These are phyloP conservation scores for Ambrosia artemisiifolia DNA, from an alignment of 129 eudicot genomes.

Conservation along the genomic window DNA sequence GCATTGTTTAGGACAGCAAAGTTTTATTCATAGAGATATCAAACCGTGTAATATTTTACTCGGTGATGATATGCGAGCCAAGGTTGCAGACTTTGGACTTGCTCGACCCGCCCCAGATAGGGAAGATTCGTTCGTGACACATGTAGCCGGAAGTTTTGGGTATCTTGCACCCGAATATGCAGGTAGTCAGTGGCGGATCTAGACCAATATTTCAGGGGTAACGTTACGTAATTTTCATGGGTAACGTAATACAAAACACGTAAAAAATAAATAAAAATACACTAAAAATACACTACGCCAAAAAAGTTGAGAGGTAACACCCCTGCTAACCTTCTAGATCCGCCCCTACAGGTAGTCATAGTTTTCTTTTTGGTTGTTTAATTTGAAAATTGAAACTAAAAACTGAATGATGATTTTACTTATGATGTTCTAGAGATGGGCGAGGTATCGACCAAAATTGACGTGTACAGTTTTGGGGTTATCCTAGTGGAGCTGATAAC, in stretches of 20 bases:
- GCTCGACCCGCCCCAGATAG: conserved; percentile 88
- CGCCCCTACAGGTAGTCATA: too few species aligned
- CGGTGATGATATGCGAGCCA: conserved; percentile 65
- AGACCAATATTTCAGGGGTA: too few species aligned
- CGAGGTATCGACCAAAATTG: conserved; percentile 72
- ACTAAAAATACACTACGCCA: too few species aligned
- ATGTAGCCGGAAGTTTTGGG: conserved; percentile 84
- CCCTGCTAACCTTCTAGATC: too few species aligned
- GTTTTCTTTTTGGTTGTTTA: background rate
- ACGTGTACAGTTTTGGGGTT: conserved; percentile 86
- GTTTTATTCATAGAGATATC: too few species aligned
- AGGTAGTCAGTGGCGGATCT: too few species aligned
- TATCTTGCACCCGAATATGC: conserved; percentile 26
- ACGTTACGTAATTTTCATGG: too few species aligned
- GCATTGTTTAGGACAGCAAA: too few species aligned
- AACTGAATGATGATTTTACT: background rate
- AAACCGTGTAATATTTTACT: too few species aligned
- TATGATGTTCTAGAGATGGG: conserved; percentile 58
- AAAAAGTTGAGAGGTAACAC: too few species aligned
- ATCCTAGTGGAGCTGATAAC: conserved; percentile 80
- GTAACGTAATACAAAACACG: too few species aligned
- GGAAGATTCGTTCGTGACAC: conserved; percentile 62
- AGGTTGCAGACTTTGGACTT: conserved; percentile 88
- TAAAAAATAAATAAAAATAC: too few species aligned
- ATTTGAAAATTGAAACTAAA: background rate